These are phyloP conservation scores for Globisporangium perplexum DNA, from an alignment of 352 stramenopile genomes.

Conservation along the genomic window DNA sequence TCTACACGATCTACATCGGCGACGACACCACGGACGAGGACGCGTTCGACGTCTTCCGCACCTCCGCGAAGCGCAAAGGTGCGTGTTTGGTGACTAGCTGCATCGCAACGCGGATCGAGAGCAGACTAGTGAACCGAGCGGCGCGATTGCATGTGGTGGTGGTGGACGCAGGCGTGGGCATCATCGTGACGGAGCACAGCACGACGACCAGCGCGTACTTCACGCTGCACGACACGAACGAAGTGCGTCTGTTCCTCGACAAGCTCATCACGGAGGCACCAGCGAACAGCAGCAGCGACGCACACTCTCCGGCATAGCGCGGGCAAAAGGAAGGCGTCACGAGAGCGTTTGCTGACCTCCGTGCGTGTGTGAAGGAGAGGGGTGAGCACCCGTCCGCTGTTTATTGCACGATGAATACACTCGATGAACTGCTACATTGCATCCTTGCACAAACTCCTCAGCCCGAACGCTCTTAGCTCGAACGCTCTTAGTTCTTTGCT, in stretches of 20 bases:
- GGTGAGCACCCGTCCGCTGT: neutral
- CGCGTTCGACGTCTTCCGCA: slow-evolving; percentile 69
- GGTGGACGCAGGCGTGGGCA: slow-evolving; percentile 48
- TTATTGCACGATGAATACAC: neutral
- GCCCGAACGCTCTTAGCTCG: too few relatives aligned
- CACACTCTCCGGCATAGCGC: slow-evolving; percentile 7
- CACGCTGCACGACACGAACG: slow-evolving; percentile 68
- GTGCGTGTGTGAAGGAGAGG: neutral
- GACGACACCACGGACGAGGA: slow-evolving; percentile 90
- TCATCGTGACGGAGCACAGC: slow-evolving; percentile 76
- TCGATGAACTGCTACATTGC: neutral
- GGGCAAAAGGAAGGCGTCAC: neutral
- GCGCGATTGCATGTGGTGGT: too few relatives aligned
- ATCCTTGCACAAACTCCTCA: too few relatives aligned
- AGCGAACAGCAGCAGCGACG: slow-evolving; percentile 1
- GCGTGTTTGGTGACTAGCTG: neutral
- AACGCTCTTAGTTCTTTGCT: too few relatives aligned
- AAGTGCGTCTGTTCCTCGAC: slow-evolving; percentile 75
- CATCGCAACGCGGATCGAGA: neutral
- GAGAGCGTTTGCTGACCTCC: neutral
- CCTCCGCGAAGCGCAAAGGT: slow-evolving; percentile 44
- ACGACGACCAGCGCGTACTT: slow-evolving; percentile 61
- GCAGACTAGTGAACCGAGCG: too few relatives aligned
- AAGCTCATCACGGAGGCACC: slow-evolving; percentile 36
- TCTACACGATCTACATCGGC: slow-evolving; percentile 91